Base-by-base conservation (phyloP, 225 moss, liverwort and hornwort genomes). In the Bryoerythrophyllum caledonicum region DNA sequence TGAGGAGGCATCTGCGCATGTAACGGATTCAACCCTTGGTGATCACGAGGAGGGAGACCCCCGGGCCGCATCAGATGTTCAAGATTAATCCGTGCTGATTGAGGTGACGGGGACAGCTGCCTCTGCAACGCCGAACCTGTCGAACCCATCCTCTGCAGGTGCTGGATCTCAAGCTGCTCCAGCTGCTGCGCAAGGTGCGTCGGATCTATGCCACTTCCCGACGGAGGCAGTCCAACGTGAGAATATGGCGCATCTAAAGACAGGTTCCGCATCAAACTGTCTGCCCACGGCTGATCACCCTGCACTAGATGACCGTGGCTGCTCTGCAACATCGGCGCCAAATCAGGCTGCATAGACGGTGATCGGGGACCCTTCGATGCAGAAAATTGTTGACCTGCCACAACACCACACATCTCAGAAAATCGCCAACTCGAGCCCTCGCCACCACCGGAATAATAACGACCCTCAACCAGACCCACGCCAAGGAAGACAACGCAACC, bases 141-240 rank as follows among this genome's bases (percentile, higher is more conserved):
- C 21, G 97, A 81, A 68, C 95, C 91, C 89, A 91, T 87, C 43
- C 95, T 87, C 80, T 93, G 97, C 62, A 93, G 68, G 74, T 91
- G 94, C 74, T 94, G 93, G 70, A 99, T 86, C 72, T 95, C 96
- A 51, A 93, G 86, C 66, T 94, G 90, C 78, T 95, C 94, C 69
- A 88, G 79, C 34, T 88, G 86, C 79, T 88, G 83, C 10, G 81
- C 83, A 35, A 99, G 86, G 74, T 95, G 97, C 26, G 83, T 85
- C 49, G 91, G 93, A 61, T 95, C 95, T 71, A 94, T 90, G 76
- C 84, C 79, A 35, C 88, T 88, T 68, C 90, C 85, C 30, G 89
- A 89, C 25, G 81, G 74, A 73, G 86, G 82, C 44, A 89, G 71
- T 69, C 81, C 90, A 34, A 80, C 82, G 30, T 88, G 89, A 71